Base-by-base conservation (phyloP, 2,329 filamentous ascomycete species). In the Fusarium zealandicum region DNA sequence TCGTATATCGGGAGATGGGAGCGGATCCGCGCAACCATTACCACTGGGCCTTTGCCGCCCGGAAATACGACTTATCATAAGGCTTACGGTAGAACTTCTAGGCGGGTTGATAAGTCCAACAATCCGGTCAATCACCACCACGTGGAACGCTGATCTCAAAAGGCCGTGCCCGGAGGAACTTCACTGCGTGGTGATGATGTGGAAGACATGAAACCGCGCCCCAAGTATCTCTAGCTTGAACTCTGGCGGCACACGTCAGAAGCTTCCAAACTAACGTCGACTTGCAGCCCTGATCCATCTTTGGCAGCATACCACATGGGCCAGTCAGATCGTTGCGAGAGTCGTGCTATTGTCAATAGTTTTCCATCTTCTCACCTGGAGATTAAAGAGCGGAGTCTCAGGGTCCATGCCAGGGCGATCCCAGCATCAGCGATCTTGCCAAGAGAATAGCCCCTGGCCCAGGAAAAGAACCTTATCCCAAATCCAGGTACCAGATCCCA, bases 321-420 rank as follows among this genome's bases (percentile, higher is more conserved):
- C 25, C 25, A 46, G 43, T 38, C 33, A 46, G 13, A 30, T 28
- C 3, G 17, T 5, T 20, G 16, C 16, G 16, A 17, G 14, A 36
- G 16, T 46, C 27, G 16, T n/a, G n/a, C 31, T 14, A 17, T 25
- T 39, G 31, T 31, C 27, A 47, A 32, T 47, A 32, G 27, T 32
- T 13, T 10, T 13, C n/a, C 35, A 18, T 44, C 12, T 35, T 28
- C 17, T 16, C 6, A 6, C 42, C 20, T 20, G n/a, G 8, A 14
- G 16, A 38, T 13, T 20, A 27, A 11, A 27, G 27, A 31, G 32
- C 31, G 7, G 35, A 37, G 16, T 22, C 17, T 38, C 44, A 39
- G 18, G 44, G 35, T 47, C 27, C 27, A 8, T 17, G 25, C 44
- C 44, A 33, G 44, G 44, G 39, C 39, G 25, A 47, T 47, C 35